phyloP scores from a whole-genome alignment of 257 asterid species.

The Perilla frutescens region DNA sequence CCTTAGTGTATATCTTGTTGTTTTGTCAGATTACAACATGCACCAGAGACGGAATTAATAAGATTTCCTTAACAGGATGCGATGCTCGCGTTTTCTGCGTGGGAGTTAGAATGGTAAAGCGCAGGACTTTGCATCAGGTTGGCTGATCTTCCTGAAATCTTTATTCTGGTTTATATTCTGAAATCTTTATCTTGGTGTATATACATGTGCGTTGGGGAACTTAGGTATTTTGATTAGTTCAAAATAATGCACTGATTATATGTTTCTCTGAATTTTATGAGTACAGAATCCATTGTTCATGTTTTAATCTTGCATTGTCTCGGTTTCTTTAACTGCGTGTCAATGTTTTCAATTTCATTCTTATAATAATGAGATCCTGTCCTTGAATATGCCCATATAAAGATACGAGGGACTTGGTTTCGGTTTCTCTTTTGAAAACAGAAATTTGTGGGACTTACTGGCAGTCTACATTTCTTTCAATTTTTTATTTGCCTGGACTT shows the following conservation, averaged over 20 bases:
- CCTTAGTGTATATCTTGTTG: conserved; percentile 42
- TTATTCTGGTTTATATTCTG: conserved; percentile 5
- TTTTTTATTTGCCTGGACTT: conserved; percentile 18
- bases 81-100: conserved; percentile 91
- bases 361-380: neutral
- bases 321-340: conserved; percentile 2
- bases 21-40: conserved; percentile 85
- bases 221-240: conserved; percentile 20
- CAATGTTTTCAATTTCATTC: conserved; percentile 28
- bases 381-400: neutral
- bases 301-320: conserved; percentile 3
- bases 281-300: neutral
- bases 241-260: conserved; percentile 5
- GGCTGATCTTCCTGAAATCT: conserved; percentile 33
- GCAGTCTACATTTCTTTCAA: conserved; percentile 29
- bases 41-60: conserved; percentile 93
- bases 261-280: conserved; percentile 9
- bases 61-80: conserved; percentile 80
- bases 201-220: neutral
- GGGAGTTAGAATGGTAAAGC: conserved; percentile 91
- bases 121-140: conserved; percentile 86
- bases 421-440: conserved; percentile 9
- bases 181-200: conserved; percentile 24
- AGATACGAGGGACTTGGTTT: neutral
- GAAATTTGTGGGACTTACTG: conserved; percentile 10